Evolutionary conservation across 2,329 filamentous ascomycete genomes (phyloP).

Genomic region (Pseudopithomyces maydicus): DNA sequence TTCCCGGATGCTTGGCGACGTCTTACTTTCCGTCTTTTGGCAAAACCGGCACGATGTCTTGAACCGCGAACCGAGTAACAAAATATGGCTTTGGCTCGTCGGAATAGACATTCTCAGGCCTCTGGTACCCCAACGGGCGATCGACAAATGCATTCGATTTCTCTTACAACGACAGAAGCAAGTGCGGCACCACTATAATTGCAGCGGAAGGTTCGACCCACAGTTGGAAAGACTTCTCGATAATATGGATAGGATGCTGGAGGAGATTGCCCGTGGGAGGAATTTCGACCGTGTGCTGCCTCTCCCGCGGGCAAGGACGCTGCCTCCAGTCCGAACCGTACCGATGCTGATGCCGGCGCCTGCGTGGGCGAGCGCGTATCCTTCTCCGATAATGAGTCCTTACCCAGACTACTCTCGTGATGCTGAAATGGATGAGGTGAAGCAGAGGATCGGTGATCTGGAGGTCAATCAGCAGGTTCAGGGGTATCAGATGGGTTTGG

Average conservation of each 20-base stretch:
- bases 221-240: background rate
- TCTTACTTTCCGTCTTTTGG: background rate
- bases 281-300: background rate
- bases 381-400: background rate
- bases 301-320: background rate
- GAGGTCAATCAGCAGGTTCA: background rate
- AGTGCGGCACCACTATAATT: background rate
- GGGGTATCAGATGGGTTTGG: background rate
- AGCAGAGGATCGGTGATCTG: background rate
- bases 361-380: background rate
- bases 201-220: slow-evolving; percentile 1
- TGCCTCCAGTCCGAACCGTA: background rate
- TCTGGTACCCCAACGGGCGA: background rate
- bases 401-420: background rate
- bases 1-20: background rate
- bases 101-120: background rate
- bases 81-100: background rate
- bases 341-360: background rate
- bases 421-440: slow-evolving; percentile 3
- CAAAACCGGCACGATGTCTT: background rate
- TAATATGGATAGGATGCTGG: background rate
- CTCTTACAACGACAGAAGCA: background rate
- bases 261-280: background rate
- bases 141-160: slow-evolving; percentile 3
- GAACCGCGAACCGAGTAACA: background rate